phyloP scores from a whole-genome alignment of 129 eudicot species.

The Mikania micrantha region DNA sequence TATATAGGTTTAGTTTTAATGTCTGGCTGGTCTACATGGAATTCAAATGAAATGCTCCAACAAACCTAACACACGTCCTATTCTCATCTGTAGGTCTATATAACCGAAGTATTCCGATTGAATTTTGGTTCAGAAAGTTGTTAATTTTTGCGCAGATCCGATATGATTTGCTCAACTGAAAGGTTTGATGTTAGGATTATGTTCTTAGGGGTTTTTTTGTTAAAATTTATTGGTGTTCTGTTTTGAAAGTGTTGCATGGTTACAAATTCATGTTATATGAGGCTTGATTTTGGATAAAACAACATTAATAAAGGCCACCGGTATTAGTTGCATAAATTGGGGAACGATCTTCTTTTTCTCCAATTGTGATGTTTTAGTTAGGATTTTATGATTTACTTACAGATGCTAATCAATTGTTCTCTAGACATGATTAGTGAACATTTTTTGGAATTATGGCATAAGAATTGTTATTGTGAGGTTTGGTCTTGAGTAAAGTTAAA shows the following conservation, averaged over 20 bases:
- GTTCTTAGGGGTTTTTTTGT: not conserved
- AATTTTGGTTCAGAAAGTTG: constrained; percentile 6
- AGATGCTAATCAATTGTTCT: not conserved
- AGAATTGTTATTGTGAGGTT: not conserved
- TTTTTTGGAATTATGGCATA: not conserved
- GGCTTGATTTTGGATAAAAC: too few species aligned
- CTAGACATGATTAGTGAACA: not conserved
- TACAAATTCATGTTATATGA: too few species aligned
- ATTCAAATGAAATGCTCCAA: constrained; percentile 73
- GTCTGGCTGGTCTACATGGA: too few species aligned
- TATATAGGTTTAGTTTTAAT: too few species aligned
- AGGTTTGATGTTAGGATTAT: constrained; percentile 1
- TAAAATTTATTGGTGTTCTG: too few species aligned
- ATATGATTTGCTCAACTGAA: constrained; percentile 5
- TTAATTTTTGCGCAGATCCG: constrained; percentile 21
- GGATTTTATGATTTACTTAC: not conserved
- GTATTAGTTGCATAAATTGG: not conserved
- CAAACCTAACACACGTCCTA: constrained; percentile 94
- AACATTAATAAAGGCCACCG: too few species aligned
- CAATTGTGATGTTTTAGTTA: not conserved
- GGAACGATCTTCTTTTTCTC: not conserved
- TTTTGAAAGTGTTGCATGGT: too few species aligned
- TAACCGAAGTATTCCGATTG: not conserved
- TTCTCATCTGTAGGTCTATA: constrained; percentile 70
- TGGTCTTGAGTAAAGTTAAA: not conserved